Base-by-base conservation (phyloP, 345 rosid species). In the Moringa oleifera region DNA sequence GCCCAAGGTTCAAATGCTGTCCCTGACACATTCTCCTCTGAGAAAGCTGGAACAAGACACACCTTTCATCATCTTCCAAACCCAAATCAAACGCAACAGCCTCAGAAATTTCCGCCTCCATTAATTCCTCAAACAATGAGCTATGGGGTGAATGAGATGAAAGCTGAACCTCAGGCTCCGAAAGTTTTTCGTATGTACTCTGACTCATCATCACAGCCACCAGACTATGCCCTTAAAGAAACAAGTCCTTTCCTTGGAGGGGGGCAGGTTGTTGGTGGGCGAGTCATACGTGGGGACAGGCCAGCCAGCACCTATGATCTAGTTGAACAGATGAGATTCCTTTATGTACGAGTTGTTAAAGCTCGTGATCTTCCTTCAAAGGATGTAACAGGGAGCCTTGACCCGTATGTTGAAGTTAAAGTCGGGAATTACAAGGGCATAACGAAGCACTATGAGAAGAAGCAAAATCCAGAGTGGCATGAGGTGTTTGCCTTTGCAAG, bases 171-270 rank as follows among this genome's bases (percentile, higher is more conserved):
- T 7, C 83, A 69, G 68, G 73, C 59, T 60, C 71, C 89, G 18
- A 70, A 55, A 66, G 1, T 61, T 54, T 74, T 77, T 62, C 57
- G 64, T 20, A 77, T 68, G 80, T 73, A 55, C 73, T 33, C 84
- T 4, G 84, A 83, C 20, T 61, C 77, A 20, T 62, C 85, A 18
- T 68, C 77, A 24, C 84, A 80, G 18, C 87, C 86, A 20, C 75
- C 74, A 41, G 96, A 95, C 52, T 89, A 75, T 73, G 63, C 83
- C 5, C 56, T 91, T 61, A 95, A 80, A 73, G 93, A 95, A 75
- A 95, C 97, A n/a, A 83, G 81, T 53, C 97, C 97, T 9, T 63
- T 76, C 71, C 96, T 95, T 11, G 97, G 99, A 53, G 93, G 95
- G 24, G 88, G 88, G 9, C 82, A 41, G 65, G 59, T 81, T 59